phyloP scores from a whole-genome alignment of 2,329 filamentous ascomycete species.

The Alternaria hordeiaustralica region DNA sequence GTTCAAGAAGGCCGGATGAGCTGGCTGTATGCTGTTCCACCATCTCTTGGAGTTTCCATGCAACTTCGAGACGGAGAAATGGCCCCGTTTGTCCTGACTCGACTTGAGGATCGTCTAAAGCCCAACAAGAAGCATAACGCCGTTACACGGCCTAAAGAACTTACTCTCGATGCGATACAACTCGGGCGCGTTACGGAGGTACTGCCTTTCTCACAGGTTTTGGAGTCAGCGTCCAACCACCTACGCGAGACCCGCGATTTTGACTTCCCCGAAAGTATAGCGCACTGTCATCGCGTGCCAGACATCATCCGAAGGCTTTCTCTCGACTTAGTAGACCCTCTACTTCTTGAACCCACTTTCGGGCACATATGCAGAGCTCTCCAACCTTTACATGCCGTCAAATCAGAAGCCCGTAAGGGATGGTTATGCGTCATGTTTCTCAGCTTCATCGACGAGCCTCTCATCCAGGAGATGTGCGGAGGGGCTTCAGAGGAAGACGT shows the following conservation, averaged over 20 bases:
- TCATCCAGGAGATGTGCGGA: not conserved
- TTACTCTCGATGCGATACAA: not conserved
- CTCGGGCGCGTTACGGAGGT: not conserved
- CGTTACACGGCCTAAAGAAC: rapidly evolving
- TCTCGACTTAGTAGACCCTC: not conserved
- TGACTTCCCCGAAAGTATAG: not conserved
- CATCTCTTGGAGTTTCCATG: not conserved
- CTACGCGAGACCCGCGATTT: not conserved
- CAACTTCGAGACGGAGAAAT: not conserved
- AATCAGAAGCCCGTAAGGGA: not conserved
- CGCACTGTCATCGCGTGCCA: not conserved
- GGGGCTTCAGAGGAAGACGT: not conserved
- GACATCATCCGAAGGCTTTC: not conserved
- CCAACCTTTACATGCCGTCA: not conserved
- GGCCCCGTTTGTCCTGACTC: not conserved
- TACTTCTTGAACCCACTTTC: not conserved
- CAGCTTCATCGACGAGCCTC: not conserved
- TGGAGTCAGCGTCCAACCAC: not conserved
- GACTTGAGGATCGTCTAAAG: not conserved
- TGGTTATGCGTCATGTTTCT: not conserved
- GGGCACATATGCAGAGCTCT: not conserved
- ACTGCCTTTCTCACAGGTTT: not conserved
- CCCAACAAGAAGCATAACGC: not conserved
- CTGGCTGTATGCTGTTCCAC: not conserved
- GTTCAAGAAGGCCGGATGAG: not conserved